These are phyloP conservation scores for Pisolithus microcarpus DNA, from an alignment of 768 basidiomycete genomes.

Conservation along the genomic window DNA sequence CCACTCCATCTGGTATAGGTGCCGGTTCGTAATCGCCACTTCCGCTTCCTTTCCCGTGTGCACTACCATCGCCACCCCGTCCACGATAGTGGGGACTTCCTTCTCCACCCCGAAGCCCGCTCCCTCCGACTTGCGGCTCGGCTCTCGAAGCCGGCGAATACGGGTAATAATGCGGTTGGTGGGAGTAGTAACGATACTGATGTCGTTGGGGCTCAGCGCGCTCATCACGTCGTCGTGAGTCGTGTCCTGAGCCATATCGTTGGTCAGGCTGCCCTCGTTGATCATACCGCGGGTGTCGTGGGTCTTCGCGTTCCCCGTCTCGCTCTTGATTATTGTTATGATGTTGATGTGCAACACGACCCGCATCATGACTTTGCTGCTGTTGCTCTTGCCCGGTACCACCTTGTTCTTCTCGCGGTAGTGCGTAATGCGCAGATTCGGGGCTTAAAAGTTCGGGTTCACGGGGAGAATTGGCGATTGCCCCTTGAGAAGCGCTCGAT, in stretches of 20 bases:
- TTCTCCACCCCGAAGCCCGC: neutral
- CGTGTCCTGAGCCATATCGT: no score
- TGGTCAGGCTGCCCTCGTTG: no score
- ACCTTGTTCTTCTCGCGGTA: slow-evolving; percentile 14
- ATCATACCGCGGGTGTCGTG: no score
- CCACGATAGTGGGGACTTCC: no score
- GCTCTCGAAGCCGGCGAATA: slow-evolving; percentile 8
- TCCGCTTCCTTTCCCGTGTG: neutral
- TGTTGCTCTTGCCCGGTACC: no score
- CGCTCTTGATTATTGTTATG: neutral
- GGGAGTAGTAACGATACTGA: neutral
- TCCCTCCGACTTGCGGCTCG: slow-evolving; percentile 3
- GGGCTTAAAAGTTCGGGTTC: slow-evolving; percentile 40
- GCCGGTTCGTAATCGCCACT: slow-evolving; percentile 16
- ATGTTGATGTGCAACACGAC: neutral
- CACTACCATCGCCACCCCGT: slow-evolving; percentile 4
- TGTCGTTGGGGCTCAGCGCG: neutral
- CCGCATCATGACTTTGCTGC: neutral
- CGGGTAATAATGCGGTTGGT: neutral
- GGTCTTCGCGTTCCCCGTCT: neutral
- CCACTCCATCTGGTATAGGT: slow-evolving; percentile 21
- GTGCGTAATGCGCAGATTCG: slow-evolving; percentile 27
- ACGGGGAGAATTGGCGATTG: slow-evolving; percentile 14
- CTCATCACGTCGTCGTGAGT: no score
- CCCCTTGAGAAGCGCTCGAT: slow-evolving; percentile 27